A percentile compares a stretch with the other conserved stretches of the same genome.
phyloP scores from a whole-genome alignment of 352 stramenopile genomes.

The Pythium scleroteichum region DNA sequence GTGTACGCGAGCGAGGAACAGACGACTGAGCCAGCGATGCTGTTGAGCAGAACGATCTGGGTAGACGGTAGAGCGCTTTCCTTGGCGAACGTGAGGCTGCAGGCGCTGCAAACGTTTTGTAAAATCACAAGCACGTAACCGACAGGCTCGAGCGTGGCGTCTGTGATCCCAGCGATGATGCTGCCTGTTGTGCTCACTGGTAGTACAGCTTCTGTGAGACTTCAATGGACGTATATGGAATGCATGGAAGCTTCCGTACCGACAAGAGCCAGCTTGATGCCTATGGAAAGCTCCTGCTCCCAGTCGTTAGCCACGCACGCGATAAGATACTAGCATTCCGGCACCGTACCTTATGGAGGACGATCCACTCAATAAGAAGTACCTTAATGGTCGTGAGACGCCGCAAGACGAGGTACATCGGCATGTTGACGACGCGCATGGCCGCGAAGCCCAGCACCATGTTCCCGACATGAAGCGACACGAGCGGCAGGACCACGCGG shows the following conservation, averaged over 20 bases:
- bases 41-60: slow-evolving; percentile 64
- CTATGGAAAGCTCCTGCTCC: slow-evolving; percentile 35
- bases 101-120: slow-evolving; percentile 70
- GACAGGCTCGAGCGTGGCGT: slow-evolving; percentile 41
- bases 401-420: slow-evolving; percentile 72
- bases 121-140: slow-evolving; percentile 64
- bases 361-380: slow-evolving; percentile 76
- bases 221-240: not conserved
- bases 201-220: not conserved
- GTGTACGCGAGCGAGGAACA: slow-evolving; percentile 41
- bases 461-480: slow-evolving; percentile 56
- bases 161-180: slow-evolving; percentile 54
- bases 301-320: too few species aligned
- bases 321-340: too few species aligned
- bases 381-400: slow-evolving; percentile 75
- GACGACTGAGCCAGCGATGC: slow-evolving; percentile 42
- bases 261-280: slow-evolving; percentile 61
- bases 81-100: slow-evolving; percentile 66
- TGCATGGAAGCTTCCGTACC: slow-evolving; percentile 29
- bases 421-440: slow-evolving; percentile 71
- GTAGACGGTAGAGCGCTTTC: slow-evolving; percentile 51
- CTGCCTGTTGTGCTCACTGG: slow-evolving; percentile 62
- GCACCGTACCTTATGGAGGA: slow-evolving; percentile 51
- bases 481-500: slow-evolving; percentile 49
- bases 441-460: slow-evolving; percentile 68